Conservation (phyloP, 805 yeast species). For the Alloascoidea africana region DNA sequence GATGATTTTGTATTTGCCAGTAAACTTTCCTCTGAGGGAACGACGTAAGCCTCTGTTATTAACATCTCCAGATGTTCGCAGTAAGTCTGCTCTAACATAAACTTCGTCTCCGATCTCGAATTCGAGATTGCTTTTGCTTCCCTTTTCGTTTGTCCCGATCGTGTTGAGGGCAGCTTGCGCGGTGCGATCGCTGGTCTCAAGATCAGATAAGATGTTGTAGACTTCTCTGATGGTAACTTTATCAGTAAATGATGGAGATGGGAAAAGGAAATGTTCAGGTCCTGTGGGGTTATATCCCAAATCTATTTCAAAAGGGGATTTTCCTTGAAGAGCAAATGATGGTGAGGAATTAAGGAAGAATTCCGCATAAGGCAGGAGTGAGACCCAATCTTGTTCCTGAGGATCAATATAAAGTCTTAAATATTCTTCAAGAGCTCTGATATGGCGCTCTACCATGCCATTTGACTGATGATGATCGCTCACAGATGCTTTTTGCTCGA, state of each 20-base stretch:
- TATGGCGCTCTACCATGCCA: background rate
- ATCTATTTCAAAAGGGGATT: background rate
- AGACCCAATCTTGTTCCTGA: slow-evolving; percentile 1
- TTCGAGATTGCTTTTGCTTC: background rate
- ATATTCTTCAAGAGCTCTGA: background rate
- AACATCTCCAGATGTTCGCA: background rate
- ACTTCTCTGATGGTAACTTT: background rate
- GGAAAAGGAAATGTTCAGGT: background rate
- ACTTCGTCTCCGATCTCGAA: background rate
- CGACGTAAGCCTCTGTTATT: background rate
- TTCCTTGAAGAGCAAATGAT: background rate
- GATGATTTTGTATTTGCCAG: background rate
- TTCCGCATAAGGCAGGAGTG: background rate
- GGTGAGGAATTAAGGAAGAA: slow-evolving; percentile 1
- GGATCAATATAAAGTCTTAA: background rate
- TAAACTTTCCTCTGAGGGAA: background rate
- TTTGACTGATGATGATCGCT: background rate
- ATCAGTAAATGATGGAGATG: background rate
- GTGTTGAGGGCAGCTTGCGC: slow-evolving; percentile 1
- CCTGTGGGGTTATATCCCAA: background rate
- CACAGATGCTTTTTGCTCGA: background rate
- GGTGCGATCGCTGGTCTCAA: background rate
- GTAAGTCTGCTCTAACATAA: slow-evolving; percentile 1
- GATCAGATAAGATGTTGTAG: background rate
- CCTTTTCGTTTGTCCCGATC: no score